A percentile compares a stretch with the other conserved stretches of the same genome.
Evolutionary conservation across 2,329 filamentous ascomycete species (phyloP).

Genomic region (Plectosphaerella plurivora): DNA sequence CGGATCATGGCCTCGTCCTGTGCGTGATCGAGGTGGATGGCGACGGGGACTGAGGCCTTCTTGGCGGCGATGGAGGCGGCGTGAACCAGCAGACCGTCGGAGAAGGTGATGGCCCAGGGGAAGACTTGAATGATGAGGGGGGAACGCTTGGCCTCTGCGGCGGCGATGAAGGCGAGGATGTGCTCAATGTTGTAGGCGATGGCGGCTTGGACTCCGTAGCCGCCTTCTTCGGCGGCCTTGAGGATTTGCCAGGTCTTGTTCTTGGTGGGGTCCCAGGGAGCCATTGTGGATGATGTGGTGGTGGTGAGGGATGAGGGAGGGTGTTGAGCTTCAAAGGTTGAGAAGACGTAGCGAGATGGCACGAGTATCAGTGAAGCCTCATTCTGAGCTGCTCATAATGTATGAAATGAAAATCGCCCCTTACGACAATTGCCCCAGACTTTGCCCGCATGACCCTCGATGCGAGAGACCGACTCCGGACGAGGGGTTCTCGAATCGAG

Average conservation of each 20-base stretch:
- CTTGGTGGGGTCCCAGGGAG: conserved; percentile 13
- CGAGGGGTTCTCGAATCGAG: no score
- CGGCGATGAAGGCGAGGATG: conserved; percentile 62
- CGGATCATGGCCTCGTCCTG: conserved; percentile 56
- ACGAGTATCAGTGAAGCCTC: no score
- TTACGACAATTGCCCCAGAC: not conserved
- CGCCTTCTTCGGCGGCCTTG: conserved; percentile 44
- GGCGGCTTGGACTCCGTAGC: conserved; percentile 50
- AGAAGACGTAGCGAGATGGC: no score
- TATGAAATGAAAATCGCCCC: no score
- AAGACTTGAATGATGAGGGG: conserved; percentile 69
- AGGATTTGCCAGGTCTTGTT: conserved; percentile 36
- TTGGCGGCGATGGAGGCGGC: conserved; percentile 50
- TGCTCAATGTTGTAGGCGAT: conserved; percentile 63
- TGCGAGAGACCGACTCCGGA: not conserved
- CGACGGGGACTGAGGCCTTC: conserved; percentile 52
- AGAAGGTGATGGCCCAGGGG: conserved; percentile 65
- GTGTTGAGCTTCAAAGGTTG: no score
- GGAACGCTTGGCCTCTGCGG: conserved; percentile 61
- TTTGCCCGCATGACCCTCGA: not conserved
- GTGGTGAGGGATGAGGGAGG: not conserved
- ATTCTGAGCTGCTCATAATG: no score
- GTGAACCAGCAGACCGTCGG: conserved; percentile 46
- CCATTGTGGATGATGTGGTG: conserved; percentile 7
- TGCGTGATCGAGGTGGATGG: conserved; percentile 63